Conservation (phyloP, 192 early-diverging fungal species). For the Nowakowskiella sp. region DNA sequence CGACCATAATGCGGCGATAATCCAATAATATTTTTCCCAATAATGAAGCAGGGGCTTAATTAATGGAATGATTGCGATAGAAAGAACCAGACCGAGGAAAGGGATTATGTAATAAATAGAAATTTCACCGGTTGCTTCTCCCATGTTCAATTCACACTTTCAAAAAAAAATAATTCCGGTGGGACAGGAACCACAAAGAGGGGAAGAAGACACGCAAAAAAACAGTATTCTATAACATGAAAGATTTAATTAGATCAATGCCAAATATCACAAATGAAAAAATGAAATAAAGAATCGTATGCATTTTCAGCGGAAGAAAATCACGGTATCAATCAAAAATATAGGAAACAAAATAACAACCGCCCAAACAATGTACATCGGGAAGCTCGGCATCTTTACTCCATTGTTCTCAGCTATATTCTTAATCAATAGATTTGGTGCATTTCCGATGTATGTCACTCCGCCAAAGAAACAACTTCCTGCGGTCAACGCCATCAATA, state of each 20-base stretch:
- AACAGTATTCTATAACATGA: too few species aligned
- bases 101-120: not conserved
- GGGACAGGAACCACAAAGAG: too few species aligned
- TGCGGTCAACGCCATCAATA: not conserved
- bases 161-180: too few species aligned
- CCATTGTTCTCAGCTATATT: not conserved
- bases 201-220: too few species aligned
- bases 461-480: not conserved
- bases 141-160: too few species aligned
- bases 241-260: too few species aligned
- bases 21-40: not conserved
- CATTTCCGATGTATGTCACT: not conserved
- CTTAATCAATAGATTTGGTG: not conserved
- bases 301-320: not conserved
- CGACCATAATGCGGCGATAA: not conserved
- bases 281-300: too few species aligned
- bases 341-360: not conserved
- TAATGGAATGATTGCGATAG: not conserved
- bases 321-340: not conserved
- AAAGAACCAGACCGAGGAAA: not conserved
- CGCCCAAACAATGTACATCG: not conserved
- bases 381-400: conserved; percentile 1
- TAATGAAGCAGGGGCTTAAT: not conserved
- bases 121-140: too few species aligned
- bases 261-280: too few species aligned